Base-by-base conservation (phyloP, 176 grass and related monocot species). In the Lolium perenne region DNA sequence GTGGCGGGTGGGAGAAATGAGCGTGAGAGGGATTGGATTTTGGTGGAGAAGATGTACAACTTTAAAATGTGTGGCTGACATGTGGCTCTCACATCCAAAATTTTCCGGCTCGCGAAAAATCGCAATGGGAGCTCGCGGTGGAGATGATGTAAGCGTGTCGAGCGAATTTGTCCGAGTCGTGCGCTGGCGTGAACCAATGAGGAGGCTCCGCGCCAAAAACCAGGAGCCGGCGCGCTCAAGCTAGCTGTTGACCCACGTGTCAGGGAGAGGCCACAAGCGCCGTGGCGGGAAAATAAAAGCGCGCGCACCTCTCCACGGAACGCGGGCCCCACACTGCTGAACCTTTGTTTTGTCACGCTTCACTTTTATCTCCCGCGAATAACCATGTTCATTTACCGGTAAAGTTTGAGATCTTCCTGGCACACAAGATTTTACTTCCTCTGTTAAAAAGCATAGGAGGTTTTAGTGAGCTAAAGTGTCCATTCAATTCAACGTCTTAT, bases 201-300 rank as follows among this genome's bases (percentile, higher is more conserved):
- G 85, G 38, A 68, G 25, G 15, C 85, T 91, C 80, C 89, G 80
- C 85, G 85, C 85, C 89, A 91, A 91, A 90, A 87, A 46, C 53
- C 69, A 2, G 22, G 51, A 43, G 40, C 13, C 12, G 49, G 79
- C 11, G 29, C 86, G 79, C 54, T 11, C 64, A 14, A 50, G 63
- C 55, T 35, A 23, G 59, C 47, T 55, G 8, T 26, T 21, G 69
- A 10, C 51, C 82, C 70, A 49, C 59, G 23, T 69, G 77, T 41
- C 83, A 70, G 70, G 57, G 29, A 21, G 26, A 38, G 16, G 66
- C 63, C 53, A 38, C 11, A 51, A 25, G 53, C 22, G 18, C 2
- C 21, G 68, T 6, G 77, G 85, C 89, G 75, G 89, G 76, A 91
- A 91, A 87, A 87, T 76, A 80, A 84, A 87, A 84, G 81, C 85